Base-by-base conservation (phyloP, 495 filamentous ascomycete genomes). In the Hyaloscypha hepaticicola region DNA sequence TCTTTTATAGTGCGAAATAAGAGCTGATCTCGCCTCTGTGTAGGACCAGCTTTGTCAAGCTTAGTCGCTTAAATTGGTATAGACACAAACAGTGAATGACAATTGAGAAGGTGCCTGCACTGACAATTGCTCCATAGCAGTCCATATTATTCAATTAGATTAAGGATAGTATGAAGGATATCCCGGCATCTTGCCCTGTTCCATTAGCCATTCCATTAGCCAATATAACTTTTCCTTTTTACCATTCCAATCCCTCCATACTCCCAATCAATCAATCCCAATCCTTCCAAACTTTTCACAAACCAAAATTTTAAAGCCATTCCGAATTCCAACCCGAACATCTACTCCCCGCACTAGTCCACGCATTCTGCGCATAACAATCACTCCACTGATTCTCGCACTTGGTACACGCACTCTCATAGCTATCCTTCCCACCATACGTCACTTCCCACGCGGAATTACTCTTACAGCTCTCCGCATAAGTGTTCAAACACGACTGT, bases 341-440 rank as follows among this genome's bases (percentile, higher is more conserved):
- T 49, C 58, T 48, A 6, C 19, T 49, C 34, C 53, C 52, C 26
- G 55, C 58, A 25, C 51, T 70, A 33, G 65, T 63, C 8, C 68
- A 59, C 52, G 60, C 64, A 61, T 76, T 76, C 21, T 55, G 52
- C 7, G 6, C 11, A 48, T 77, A 56, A 50, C 77, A 79, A 60
- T 77, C 76, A 1, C 45, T 45, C 48, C 77, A 75, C 70, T 79
- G 77, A 51, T 64, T 65, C 53, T 67, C 61, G 66, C 77, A 80
- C 60, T 75, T 74, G 24, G 52, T 61, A 24, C 34, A 59, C 14
- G 77, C 77, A 21, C 66, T 70, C 9, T 38, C 64, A n/a, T 66
- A 66, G 34, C 62, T 72, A 26, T 60, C 53, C 8, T 31, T 11
- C 14, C 53, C 53, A 12, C 5, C 19, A 21, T 14, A 24, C 4